A percentile compares a stretch with the other conserved stretches of the same genome.
Conservation (phyloP, 305 asterid species). For the Rubia tinctorum region DNA sequence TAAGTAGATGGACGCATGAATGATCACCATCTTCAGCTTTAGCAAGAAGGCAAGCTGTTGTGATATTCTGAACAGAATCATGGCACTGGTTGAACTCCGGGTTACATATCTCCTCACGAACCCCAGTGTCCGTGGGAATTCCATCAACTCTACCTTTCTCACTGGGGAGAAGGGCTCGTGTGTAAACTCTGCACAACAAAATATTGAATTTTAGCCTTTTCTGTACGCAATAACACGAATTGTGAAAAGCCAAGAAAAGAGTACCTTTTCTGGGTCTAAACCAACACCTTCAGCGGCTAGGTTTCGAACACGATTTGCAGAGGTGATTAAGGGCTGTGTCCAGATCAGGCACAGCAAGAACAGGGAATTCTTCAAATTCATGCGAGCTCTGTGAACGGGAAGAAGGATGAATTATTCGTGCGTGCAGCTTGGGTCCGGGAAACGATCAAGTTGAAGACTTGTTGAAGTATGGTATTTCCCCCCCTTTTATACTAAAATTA, state of each 20-base stretch:
- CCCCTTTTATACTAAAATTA: neutral
- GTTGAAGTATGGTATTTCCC: conserved; percentile 1
- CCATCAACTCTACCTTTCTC: conserved; percentile 19
- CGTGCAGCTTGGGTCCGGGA: conserved; percentile 3
- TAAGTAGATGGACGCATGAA: neutral
- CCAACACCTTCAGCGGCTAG: conserved; percentile 16
- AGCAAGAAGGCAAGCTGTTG: conserved; percentile 49
- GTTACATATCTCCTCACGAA: conserved; percentile 30
- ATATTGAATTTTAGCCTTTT: conserved; percentile 1
- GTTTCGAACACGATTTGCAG: conserved; percentile 27
- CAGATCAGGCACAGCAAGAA: conserved; percentile 25
- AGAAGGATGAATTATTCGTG: neutral
- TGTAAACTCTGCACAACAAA: conserved; percentile 21
- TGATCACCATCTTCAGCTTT: conserved; percentile 35
- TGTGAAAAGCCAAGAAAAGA: neutral
- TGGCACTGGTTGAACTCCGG: conserved; percentile 33
- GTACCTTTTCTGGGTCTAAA: conserved; percentile 18
- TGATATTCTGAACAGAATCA: conserved; percentile 31
- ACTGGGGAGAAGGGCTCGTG: conserved; percentile 43
- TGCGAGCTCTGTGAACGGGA: conserved; percentile 1
- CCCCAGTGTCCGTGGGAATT: conserved; percentile 12
- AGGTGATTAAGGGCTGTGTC: conserved; percentile 15
- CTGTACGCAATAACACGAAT: neutral
- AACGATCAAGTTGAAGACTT: conserved; percentile 2
- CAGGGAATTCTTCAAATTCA: conserved; percentile 30